Evolutionary conservation across 2,329 filamentous ascomycete species (phyloP).

Genomic region (Alternaria alternata): DNA sequence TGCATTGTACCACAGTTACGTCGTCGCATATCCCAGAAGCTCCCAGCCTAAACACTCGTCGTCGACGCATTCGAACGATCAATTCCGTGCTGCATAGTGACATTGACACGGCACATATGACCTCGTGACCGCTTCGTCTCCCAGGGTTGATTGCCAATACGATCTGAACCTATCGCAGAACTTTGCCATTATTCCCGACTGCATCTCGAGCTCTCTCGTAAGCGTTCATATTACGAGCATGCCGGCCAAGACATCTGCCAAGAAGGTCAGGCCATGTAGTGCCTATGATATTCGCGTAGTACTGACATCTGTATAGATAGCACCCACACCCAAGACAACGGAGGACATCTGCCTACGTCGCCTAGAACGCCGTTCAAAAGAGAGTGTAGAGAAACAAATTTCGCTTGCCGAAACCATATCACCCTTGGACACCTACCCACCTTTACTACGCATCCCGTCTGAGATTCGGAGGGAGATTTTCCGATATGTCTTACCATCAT

Average conservation of each 20-base stretch:
- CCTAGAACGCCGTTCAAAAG: constrained; percentile 36
- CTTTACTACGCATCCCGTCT: constrained; percentile 49
- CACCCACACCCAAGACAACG: constrained; percentile 36
- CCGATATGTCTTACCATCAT: constrained; percentile 49
- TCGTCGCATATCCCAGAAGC: constrained; percentile 7
- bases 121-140: constrained; percentile 18
- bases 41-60: constrained; percentile 25
- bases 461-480: constrained; percentile 51
- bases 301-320: constrained; percentile 37
- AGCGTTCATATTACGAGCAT: constrained; percentile 25
- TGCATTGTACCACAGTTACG: constrained; percentile 35
- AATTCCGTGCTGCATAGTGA: constrained; percentile 9
- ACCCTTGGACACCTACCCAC: constrained; percentile 47
- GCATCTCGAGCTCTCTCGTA: constrained; percentile 6
- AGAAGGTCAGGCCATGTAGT: constrained; percentile 41
- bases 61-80: constrained; percentile 7
- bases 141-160: constrained; percentile 1
- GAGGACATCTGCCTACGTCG: constrained; percentile 38
- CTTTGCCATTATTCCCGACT: constrained; percentile 4
- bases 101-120: constrained; percentile 11
- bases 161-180: constrained; percentile 6
- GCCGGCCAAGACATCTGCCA: constrained; percentile 46
- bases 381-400: constrained; percentile 46
- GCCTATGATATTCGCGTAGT: constrained; percentile 7
- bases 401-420: constrained; percentile 50